Conservation (phyloP, 352 stramenopile species). For the Globisporangium radiosum region DNA sequence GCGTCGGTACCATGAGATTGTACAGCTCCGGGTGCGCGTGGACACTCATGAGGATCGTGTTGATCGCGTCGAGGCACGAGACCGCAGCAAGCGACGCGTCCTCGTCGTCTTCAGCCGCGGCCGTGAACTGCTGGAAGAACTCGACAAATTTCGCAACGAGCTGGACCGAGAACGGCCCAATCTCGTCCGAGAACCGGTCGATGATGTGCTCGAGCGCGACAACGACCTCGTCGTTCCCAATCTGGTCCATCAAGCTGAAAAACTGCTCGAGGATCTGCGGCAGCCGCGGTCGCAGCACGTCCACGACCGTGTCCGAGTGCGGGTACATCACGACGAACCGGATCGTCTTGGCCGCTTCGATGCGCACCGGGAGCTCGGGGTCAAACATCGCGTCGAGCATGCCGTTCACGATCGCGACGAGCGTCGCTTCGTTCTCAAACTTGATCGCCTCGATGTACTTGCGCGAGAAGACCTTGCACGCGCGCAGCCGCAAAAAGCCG, state of each 20-base stretch:
- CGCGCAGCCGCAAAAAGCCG: conserved; percentile 92
- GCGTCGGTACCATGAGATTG: conserved; percentile 89
- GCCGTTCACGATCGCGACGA: conserved; percentile 70
- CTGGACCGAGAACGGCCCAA: conserved; percentile 89
- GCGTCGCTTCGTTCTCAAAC: conserved; percentile 89
- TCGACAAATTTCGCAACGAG: conserved; percentile 93
- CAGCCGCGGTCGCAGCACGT: conserved; percentile 89
- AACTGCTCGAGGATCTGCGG: conserved; percentile 96
- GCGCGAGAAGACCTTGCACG: conserved; percentile 95
- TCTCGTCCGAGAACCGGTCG: conserved; percentile 95
- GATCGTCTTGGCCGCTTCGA: conserved; percentile 91
- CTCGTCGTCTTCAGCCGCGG: conserved; percentile 90
- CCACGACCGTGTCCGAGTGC: conserved; percentile 73
- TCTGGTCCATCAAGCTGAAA: conserved; percentile 98
- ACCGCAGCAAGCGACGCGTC: conserved; percentile 95
- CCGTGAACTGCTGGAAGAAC: conserved; percentile 93
- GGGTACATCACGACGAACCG: conserved; percentile 85
- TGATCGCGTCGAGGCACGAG: conserved; percentile 81
- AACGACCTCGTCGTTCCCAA: conserved; percentile 97
- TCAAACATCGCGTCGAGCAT: conserved; percentile 90
- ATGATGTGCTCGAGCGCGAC: conserved; percentile 93
- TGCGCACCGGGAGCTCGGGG: conserved; percentile 94
- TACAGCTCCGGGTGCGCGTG: conserved; percentile 81
- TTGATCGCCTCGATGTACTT: conserved; percentile 90
- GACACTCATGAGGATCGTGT: conserved; percentile 81